These are phyloP conservation scores for Colletotrichum sp. DNA, from an alignment of 2,329 filamentous ascomycete species.

Conservation along the genomic window DNA sequence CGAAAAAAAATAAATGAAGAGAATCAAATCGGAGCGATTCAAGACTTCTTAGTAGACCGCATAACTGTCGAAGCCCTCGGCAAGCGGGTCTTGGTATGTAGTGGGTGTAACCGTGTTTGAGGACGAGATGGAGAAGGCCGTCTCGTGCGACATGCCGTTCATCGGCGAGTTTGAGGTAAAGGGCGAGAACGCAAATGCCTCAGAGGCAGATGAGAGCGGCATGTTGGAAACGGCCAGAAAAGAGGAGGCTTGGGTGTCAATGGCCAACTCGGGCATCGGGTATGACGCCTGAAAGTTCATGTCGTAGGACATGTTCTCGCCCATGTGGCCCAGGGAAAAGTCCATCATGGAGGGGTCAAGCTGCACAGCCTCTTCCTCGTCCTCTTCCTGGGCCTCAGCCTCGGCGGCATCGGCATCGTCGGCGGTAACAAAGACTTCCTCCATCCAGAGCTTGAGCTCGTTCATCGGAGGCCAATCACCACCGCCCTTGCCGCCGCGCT, in stretches of 20 bases:
- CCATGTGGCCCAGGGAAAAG: slow-evolving; percentile 17
- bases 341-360: slow-evolving; percentile 9
- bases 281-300: slow-evolving; percentile 4
- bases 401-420: slow-evolving; percentile 33
- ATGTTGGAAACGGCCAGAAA: slow-evolving; percentile 11
- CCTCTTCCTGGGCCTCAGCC: slow-evolving; percentile 28
- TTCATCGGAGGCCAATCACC: slow-evolving; percentile 61
- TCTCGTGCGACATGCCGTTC: slow-evolving; percentile 15
- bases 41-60: neutral
- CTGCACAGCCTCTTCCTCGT: slow-evolving; percentile 20
- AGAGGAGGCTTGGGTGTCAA: slow-evolving; percentile 12
- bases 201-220: slow-evolving; percentile 15
- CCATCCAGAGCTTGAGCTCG: slow-evolving; percentile 65
- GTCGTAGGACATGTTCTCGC: slow-evolving; percentile 15
- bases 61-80: slow-evolving; percentile 9
- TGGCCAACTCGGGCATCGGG: slow-evolving; percentile 15
- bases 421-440: slow-evolving; percentile 51
- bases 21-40: neutral
- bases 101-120: slow-evolving; percentile 20
- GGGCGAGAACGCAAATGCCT: slow-evolving; percentile 14
- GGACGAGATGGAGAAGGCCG: slow-evolving; percentile 20
- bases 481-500: slow-evolving; percentile 59
- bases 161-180: slow-evolving; percentile 16
- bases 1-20: neutral
- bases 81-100: slow-evolving; percentile 8